Evolutionary conservation across 768 basidiomycete genomes (phyloP), one percentile per base, ranked within the genome.

Genomic region (Pulveroboletus sp.): DNA sequence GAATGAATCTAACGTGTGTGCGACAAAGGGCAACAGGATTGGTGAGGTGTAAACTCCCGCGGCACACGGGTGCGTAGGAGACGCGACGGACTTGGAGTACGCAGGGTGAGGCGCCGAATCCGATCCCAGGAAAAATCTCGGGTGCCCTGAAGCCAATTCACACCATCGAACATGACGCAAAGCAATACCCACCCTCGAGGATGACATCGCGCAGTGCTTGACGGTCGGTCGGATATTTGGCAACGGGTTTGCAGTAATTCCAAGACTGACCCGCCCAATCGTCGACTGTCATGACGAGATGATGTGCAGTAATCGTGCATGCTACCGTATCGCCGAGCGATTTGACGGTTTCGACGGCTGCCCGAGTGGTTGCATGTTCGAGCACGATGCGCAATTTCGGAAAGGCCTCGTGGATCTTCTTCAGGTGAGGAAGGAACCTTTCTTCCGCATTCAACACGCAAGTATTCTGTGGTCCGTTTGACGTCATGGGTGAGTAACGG

Each of bases 211-310:
- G 79, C 49, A 99, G 70, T 13, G 95, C 93, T 59, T 81, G 68
- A 14, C 95, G 78, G 65, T 99, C 96, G 56, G 88, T 85, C 2
- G 95, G 95, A 65, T 82, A 93, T 70, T 99, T 99, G 12, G 96
- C 93, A 19, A 99, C 88, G 0, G 96, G 96, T 68, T 98, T 99
- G 76, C 96, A 98, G 71, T 88, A 99, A 62, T 95, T 81, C 80
- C 89, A 93, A 3, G 90, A 81, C 67, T 98, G 93, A 2, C 93
- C 91, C 2, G 93, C 93, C 84, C 94, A 97, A 59, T 93, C 89
- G 68, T 99, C 95, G 4, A 97, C 91, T 6, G 90, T 96, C 42
- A 99, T 77, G 24, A 80, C 83, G 38, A 99, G 81, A 66, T 99
- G 96, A 69, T 99, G 96, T 1, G 94, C 89, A 2, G 96, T 99